phyloP scores from a whole-genome alignment of 192 early-diverging fungal species.

The Funneliformis mosseae region DNA sequence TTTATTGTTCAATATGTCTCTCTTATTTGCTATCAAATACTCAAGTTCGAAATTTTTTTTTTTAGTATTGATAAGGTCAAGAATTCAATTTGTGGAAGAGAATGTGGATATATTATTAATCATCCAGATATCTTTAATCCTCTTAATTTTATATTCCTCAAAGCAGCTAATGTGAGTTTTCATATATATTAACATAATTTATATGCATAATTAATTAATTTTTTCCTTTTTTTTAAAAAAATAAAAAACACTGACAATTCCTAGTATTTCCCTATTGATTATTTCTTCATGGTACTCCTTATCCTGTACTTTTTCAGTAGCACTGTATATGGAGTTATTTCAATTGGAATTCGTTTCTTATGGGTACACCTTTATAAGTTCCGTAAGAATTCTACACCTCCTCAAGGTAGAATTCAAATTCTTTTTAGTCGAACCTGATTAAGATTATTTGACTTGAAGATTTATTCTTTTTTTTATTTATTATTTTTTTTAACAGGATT shows the following conservation, averaged over 20 bases:
- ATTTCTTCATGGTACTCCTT: constrained; percentile 53
- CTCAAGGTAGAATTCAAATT: constrained; percentile 42
- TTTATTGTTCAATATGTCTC: background rate
- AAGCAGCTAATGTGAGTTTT: constrained; percentile 47
- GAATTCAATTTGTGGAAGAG: constrained; percentile 53
- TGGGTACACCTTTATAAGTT: constrained; percentile 57
- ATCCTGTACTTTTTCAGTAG: constrained; percentile 58
- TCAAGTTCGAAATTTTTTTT: background rate
- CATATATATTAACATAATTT: background rate
- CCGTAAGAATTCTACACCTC: constrained; percentile 51
- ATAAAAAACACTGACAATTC: background rate
- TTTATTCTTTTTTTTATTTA: background rate
- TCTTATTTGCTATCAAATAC: background rate
- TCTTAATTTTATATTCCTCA: constrained; percentile 54
- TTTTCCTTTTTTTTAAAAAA: background rate
- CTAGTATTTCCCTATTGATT: constrained; percentile 59
- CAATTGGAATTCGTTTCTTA: constrained; percentile 59
- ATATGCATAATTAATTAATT: background rate
- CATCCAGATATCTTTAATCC: constrained; percentile 57
- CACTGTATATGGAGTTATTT: constrained; percentile 55
- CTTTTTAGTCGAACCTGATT: background rate
- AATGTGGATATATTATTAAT: constrained; percentile 58
- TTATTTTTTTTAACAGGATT: constrained; percentile 32
- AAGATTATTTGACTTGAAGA: background rate
- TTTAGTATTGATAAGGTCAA: constrained; percentile 54